Evolutionary conservation across 768 basidiomycete genomes (phyloP).

Genomic region (Postia placenta): DNA sequence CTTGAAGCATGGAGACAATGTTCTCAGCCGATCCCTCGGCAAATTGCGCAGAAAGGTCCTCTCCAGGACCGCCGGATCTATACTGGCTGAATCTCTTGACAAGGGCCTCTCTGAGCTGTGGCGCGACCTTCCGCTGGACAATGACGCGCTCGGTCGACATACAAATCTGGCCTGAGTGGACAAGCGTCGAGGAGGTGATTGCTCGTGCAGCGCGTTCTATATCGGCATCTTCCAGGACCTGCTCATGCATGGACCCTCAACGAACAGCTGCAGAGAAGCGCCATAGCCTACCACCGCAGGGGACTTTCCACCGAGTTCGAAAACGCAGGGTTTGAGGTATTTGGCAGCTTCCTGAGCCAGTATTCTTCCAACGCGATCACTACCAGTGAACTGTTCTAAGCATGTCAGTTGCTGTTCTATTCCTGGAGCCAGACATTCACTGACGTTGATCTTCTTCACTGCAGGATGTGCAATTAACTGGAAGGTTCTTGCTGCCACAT

Average conservation of each 20-base stretch:
- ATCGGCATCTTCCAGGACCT: conserved; percentile 50
- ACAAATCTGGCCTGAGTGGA: conserved; percentile 50
- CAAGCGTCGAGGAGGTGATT: conserved; percentile 37
- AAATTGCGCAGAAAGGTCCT: conserved; percentile 1
- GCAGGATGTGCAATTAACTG: conserved; percentile 51
- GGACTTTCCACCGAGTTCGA: conserved; percentile 52
- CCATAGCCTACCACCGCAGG: conserved; percentile 39
- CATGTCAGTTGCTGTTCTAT: too few species aligned
- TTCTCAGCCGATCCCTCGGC: conserved; percentile 33
- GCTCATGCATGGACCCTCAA: not conserved
- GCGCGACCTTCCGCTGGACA: conserved; percentile 1
- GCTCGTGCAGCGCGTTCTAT: conserved; percentile 45
- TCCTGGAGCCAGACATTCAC: too few species aligned
- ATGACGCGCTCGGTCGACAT: conserved; percentile 51
- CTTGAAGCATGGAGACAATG: conserved; percentile 36
- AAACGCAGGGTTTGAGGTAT: conserved; percentile 47
- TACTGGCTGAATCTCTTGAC: not conserved
- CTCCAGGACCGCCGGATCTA: not conserved
- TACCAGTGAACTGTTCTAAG: conserved; percentile 49
- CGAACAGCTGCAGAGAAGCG: not conserved
- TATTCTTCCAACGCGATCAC: conserved; percentile 46
- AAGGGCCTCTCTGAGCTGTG: not conserved
- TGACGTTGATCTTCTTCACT: conserved; percentile 47
- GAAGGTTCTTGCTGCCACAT: conserved; percentile 36
- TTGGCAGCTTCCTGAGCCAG: conserved; percentile 51